phyloP scores from a whole-genome alignment of 2,329 filamentous ascomycete species.

The Diplodia seriata region DNA sequence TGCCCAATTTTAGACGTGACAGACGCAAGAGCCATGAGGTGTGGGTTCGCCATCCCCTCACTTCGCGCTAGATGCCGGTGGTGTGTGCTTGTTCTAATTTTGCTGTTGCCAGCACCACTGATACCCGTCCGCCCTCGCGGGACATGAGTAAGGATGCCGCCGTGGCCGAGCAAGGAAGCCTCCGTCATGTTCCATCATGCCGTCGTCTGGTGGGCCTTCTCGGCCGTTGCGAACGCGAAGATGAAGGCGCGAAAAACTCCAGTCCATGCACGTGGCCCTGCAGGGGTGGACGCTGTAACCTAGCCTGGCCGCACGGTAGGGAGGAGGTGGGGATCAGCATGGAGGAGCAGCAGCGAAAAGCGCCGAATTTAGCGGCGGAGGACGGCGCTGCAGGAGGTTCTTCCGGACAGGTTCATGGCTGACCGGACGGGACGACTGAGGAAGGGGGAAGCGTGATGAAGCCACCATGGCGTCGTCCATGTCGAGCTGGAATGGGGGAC shows the following conservation, averaged over 20 bases:
- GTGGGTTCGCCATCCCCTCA: constrained; percentile 18
- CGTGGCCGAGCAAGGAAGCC: constrained; percentile 5
- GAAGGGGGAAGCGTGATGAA: constrained; percentile 18
- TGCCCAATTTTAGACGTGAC: constrained; percentile 18
- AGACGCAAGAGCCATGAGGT: constrained; percentile 13
- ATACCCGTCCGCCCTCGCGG: constrained; percentile 9
- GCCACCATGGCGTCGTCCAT: constrained; percentile 2
- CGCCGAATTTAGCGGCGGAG: constrained; percentile 11
- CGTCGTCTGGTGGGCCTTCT: constrained; percentile 1
- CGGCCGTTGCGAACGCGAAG: constrained; percentile 8
- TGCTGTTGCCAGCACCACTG: constrained; percentile 8
- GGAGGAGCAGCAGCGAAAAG: constrained; percentile 12
- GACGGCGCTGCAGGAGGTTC: constrained; percentile 4
- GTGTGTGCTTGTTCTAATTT: constrained; percentile 15
- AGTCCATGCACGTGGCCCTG: constrained; percentile 22
- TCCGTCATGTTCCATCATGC: constrained; percentile 27
- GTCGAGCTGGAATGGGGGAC: constrained; percentile 4
- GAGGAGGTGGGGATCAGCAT: constrained; percentile 23
- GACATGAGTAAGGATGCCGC: constrained; percentile 14
- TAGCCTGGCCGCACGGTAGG: constrained; percentile 12
- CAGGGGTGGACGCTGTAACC: constrained; percentile 7
- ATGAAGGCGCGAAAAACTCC: not conserved
- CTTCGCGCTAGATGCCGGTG: constrained; percentile 21
- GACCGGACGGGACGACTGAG: not conserved
- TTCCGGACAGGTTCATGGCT: not conserved